Evolutionary conservation across 176 grass and related monocot species (phyloP).

Genomic region (Triticum turgidum): DNA sequence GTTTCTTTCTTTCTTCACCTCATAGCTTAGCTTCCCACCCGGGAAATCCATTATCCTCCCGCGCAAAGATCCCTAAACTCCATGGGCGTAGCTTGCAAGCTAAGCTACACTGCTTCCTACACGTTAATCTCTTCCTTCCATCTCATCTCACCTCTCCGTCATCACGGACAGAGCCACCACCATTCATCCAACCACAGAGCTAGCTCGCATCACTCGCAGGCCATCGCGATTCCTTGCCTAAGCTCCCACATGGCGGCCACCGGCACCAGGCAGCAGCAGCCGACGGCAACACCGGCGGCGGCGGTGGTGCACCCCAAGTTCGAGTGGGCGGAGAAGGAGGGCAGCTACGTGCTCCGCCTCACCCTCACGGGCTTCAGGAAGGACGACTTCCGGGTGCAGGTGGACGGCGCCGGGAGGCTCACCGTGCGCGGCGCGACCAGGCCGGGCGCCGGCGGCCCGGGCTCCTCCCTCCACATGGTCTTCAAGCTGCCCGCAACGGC

Average conservation of each 20-base stretch:
- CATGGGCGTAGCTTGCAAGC: too few species aligned
- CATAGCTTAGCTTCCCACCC: neutral
- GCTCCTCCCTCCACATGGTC: conserved; percentile 20
- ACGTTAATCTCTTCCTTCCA: too few species aligned
- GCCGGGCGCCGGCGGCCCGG: neutral
- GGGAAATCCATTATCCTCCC: neutral
- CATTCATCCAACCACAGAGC: too few species aligned
- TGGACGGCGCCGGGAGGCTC: conserved; percentile 43
- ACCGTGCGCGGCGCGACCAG: conserved; percentile 29
- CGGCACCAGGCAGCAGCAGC: neutral
- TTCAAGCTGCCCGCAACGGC: conserved; percentile 46
- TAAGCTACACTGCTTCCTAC: too few species aligned
- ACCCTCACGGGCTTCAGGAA: conserved; percentile 42
- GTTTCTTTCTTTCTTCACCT: neutral
- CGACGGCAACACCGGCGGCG: neutral
- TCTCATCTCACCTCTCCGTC: too few species aligned
- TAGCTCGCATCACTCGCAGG: too few species aligned
- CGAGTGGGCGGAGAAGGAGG: neutral
- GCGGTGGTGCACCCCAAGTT: neutral
- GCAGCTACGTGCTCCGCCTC: neutral
- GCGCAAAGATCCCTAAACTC: neutral
- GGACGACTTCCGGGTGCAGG: conserved; percentile 57
- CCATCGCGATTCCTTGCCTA: neutral
- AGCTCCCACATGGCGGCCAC: neutral
- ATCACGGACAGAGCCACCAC: too few species aligned